These are phyloP conservation scores for Pichia sp. DNA, from an alignment of 1,139 yeast species.

Conservation along the genomic window DNA sequence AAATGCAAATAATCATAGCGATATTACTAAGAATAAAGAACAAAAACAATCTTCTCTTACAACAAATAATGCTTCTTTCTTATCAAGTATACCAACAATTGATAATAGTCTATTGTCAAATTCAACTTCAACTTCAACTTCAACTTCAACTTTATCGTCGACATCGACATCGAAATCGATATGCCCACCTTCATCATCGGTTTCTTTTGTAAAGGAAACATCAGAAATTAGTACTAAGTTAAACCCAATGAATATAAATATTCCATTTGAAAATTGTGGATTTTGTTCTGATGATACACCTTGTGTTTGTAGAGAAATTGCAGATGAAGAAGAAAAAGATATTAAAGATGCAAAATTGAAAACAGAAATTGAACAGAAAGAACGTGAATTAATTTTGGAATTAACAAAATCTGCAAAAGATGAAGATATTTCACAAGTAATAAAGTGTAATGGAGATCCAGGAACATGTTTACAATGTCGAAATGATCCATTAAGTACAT, in stretches of 20 bases:
- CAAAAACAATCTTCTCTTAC: too few relatives aligned
- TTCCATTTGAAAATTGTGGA: constrained; percentile 76
- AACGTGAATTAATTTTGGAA: constrained; percentile 20
- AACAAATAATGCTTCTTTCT: too few relatives aligned
- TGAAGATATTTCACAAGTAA: constrained; percentile 22
- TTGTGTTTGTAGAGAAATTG: constrained; percentile 86
- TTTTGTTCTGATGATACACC: constrained; percentile 91
- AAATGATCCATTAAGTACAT: constrained; percentile 79
- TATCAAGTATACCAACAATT: too few relatives aligned
- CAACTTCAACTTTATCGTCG: too few relatives aligned
- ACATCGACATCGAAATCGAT: too few relatives aligned
- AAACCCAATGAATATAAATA: too few relatives aligned
- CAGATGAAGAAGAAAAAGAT: constrained; percentile 29
- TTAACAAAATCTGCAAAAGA: constrained; percentile 12
- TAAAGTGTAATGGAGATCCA: constrained; percentile 80
- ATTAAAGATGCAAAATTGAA: constrained; percentile 1
- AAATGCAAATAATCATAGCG: too few relatives aligned
- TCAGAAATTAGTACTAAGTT: too few relatives aligned
- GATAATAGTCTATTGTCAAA: neutral
- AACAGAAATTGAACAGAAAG: constrained; percentile 24
- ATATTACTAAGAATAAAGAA: too few relatives aligned
- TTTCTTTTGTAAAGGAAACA: too few relatives aligned
- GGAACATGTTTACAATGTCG: constrained; percentile 86
- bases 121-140: neutral
- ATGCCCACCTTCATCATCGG: too few relatives aligned